Evolutionary conservation across 352 stramenopile species (phyloP), one percentile per base, ranked within the genome.

Genomic region (Globisporangium irregulare): DNA sequence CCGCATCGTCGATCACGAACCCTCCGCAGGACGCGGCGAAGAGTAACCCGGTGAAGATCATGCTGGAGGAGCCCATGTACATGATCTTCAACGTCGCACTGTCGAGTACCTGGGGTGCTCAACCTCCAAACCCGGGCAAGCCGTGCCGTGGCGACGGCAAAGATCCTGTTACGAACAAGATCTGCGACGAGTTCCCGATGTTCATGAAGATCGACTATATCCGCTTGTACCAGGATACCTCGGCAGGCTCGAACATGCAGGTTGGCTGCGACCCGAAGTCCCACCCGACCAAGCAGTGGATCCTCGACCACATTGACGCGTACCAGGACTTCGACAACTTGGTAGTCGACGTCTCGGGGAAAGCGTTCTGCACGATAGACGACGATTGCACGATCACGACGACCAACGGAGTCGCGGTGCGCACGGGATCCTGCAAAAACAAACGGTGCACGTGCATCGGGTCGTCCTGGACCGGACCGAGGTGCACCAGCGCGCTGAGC

Each of bases 51-150:
- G 89, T 76, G 76, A 96, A 80, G 77, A 93, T 88, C 68, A 98
- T 99, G 81, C 86, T 97, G 22, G 84, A 93, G n/a, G 96, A 99
- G 72, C 96, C 96, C 2, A 92, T 97, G 80, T 98, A 98, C 66
- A 69, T 98, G 64, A 87, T 99, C 55, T 86, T 98, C 61, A 99
- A 98, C 77, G 97, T 97, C 27, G 96, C 96, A 2, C 79, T 99
- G 64, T 98, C 91, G 10, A 87, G 74, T 27, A 89, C 91, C 29
- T 98, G 94, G 96, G 82, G 82, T 15, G 71, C 86, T 0, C 79
- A 71, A 29, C 86, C 86, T 6, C 86, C 86, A 20, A 94, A 94
- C 67, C 66, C 86, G 0, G 78, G 76, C 18, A 70, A 81, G 7
- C 73, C 75, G n/a, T 94, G 86, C 51, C 80, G 76, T 43, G 81